Evolutionary conservation across 371 early-diverging fungal genomes (phyloP), one percentile per base, ranked within the genome.

Genomic region (Syncephalastrum sp.): DNA sequence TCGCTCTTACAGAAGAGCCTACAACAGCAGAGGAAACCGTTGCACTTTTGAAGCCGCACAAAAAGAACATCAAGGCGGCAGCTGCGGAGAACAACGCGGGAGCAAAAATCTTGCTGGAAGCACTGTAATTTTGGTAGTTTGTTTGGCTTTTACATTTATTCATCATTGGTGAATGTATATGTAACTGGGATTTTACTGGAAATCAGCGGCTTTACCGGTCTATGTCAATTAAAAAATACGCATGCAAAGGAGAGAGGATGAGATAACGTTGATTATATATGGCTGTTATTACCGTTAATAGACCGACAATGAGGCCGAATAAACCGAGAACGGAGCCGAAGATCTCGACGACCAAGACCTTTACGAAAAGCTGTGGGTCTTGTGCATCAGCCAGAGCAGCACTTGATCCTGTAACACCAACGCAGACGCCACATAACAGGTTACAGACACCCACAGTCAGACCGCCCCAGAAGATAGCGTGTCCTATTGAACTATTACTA

Each of bases 301-400:
- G 64, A 25, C 88, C 96, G 47, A 94, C 89, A 61, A 96, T 95
- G 45, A 96, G 82, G 10, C 98, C 98, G 77, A 98, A 98, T 27
- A 98, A 85, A 43, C 98, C 98, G 60, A 98, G 82, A 48, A 95
- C 93, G 50, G 91, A 90, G 19, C 95, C 98, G 65, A 98, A 97
- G 72, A 98, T 98, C 67, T 96, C 98, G 54, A 98, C 90, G 42
- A 98, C 93, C 38, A 98, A 80, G 23, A 94, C 91, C 82, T 92
- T 98, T 54, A 98, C 97, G 75, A 98, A 98, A 46, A 98, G 75
- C 63, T 89, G 85, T 42, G 88, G 82, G 72, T 98, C 94, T 58
- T 96, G 95, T 33, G 98, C 97, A 72, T 98, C 98, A 15, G 97
- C 97, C 16, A 97, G 72, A 13, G 95, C 97, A 46, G 96, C 95